Evolutionary conservation across 140 eudicot genomes (phyloP), one percentile per base, ranked within the genome.

Genomic region (Ambrosia hybrid): DNA sequence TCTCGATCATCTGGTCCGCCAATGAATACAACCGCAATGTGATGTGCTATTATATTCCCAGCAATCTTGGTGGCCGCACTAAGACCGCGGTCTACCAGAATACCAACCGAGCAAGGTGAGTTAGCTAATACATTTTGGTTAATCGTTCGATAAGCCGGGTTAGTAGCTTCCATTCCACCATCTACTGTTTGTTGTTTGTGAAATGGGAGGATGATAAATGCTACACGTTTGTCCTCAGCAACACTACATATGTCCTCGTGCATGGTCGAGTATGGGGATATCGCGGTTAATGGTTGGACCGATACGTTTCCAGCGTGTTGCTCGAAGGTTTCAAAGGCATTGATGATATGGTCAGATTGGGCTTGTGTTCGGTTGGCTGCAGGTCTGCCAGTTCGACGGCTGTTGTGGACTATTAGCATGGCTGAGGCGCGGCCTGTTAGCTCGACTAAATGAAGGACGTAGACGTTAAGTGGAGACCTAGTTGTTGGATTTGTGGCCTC

Each of bases 1-100:
- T 92, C 98, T 0, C 95, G 57, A 63, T 92, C 98, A 33, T 92
- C 98, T 0, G 92, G 90, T 13, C 98, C 98, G 1, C 96, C 98
- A 34, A 92, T 87, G 89, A 92, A 92, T 2, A 92, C 67, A 3
- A 82, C 90, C 0, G 83, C 92, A 51, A 89, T 77, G 62, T 87
- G 85, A 60, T 87, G 96, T 3, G 85, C 49, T 1, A 79, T 67
- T 30, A 83, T 84, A 46, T 78, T 79, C n/a, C 90, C 84, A 0
- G 85, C 85, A 3, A 89, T 17, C 59, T 90, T 73, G 17, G 91
- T 84, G 3, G 85, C 52, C 9, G 95, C 96, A 5, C 78, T 80
- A 7, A 89, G 80, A 4, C 98, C 98, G 26, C 98, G 66, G 70
- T 92, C 98, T 4, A 92, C 87, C 10, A 92, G 79, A 21, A 92